These are phyloP conservation scores for Chlamydomonas incerta DNA, from an alignment of 139 green algal genomes.

Conservation along the genomic window DNA sequence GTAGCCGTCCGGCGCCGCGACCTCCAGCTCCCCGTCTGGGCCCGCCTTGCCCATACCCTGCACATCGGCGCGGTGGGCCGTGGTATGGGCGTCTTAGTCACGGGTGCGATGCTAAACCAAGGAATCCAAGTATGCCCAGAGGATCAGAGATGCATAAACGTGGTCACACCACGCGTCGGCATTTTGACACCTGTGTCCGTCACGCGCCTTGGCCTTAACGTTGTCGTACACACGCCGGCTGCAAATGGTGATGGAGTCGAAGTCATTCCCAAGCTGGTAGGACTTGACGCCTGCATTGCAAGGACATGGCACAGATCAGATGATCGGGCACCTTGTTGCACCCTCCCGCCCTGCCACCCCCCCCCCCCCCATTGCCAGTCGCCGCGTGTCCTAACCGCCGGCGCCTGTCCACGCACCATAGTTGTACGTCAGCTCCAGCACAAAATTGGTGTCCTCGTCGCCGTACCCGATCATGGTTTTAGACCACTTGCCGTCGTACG, in stretches of 20 bases:
- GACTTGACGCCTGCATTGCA: slow-evolving; percentile 43
- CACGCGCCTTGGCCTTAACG: not conserved
- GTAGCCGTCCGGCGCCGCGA: slow-evolving; percentile 56
- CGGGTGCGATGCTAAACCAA: too few relatives aligned
- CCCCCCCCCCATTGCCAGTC: too few relatives aligned
- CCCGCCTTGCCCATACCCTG: not conserved
- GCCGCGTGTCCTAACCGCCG: too few relatives aligned
- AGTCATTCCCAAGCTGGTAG: slow-evolving; percentile 69
- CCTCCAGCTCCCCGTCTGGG: slow-evolving; percentile 23
- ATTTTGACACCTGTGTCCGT: too few relatives aligned
- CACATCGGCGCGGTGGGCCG: too few relatives aligned
- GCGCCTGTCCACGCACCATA: slow-evolving; percentile 53
- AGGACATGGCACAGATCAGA: too few relatives aligned
- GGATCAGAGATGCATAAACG: too few relatives aligned
- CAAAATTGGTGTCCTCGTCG: slow-evolving; percentile 58
- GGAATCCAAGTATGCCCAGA: too few relatives aligned
- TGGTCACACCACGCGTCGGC: too few relatives aligned
- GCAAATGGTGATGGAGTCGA: slow-evolving; percentile 48
- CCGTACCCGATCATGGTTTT: slow-evolving; percentile 65
- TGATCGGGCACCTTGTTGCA: too few relatives aligned
- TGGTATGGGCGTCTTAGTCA: too few relatives aligned
- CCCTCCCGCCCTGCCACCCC: too few relatives aligned
- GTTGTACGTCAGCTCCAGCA: slow-evolving; percentile 68
- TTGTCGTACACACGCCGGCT: slow-evolving; percentile 49
- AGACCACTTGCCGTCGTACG: slow-evolving; percentile 63